A percentile compares a stretch with the other conserved stretches of the same genome.
Evolutionary conservation across 2,329 filamentous ascomycete genomes (phyloP).

Genomic region (Helminthosporium solani): DNA sequence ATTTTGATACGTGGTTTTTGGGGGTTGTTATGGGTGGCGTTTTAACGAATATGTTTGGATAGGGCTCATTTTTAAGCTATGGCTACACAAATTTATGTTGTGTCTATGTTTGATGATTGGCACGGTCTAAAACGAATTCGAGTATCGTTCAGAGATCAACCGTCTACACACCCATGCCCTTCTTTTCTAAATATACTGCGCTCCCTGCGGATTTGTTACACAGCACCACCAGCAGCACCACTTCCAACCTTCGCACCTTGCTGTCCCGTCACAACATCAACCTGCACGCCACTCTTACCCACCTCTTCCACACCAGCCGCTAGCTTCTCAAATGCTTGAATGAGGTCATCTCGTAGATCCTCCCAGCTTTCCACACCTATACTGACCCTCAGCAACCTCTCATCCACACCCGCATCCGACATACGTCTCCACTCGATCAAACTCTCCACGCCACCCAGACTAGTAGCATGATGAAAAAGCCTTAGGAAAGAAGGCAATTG

Average conservation of each 20-base stretch:
- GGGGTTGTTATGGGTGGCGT: neutral
- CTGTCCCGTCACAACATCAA: conserved; percentile 25
- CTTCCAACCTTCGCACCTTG: conserved; percentile 16
- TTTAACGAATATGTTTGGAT: neutral
- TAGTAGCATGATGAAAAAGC: conserved; percentile 93
- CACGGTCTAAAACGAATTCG: neutral
- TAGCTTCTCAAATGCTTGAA: conserved; percentile 29
- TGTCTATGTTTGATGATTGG: neutral
- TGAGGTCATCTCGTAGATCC: conserved; percentile 75
- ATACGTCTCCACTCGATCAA: conserved; percentile 95
- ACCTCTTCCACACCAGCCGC: conserved; percentile 1
- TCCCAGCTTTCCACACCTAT: conserved; percentile 84
- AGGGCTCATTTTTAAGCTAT: too few relatives aligned
- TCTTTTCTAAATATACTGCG: too few relatives aligned
- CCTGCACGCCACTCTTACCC: neutral
- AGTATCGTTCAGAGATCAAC: too few relatives aligned
- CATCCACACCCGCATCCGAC: conserved; percentile 74
- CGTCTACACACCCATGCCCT: neutral
- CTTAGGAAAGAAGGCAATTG: conserved; percentile 73
- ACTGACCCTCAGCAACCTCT: conserved; percentile 74
- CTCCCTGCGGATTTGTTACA: neutral
- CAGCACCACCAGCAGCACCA: conserved; percentile 12
- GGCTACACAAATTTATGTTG: too few relatives aligned
- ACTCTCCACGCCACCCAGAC: conserved; percentile 89
- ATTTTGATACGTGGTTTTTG: neutral